Base-by-base conservation (phyloP, 2,329 filamentous ascomycete species). In the Cercospora sp. region DNA sequence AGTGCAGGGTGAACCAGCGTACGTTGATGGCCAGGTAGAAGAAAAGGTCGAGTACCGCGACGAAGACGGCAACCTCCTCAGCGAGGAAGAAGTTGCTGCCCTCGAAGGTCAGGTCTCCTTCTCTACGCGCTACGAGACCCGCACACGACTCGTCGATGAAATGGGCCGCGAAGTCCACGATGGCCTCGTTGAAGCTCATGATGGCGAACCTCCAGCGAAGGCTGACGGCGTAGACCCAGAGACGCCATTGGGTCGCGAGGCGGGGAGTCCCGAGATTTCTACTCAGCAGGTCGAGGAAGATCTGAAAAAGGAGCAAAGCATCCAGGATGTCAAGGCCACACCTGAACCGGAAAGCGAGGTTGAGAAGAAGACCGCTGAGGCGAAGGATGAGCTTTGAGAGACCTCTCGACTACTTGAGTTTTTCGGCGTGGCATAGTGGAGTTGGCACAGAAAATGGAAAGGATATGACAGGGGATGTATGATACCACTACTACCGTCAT, bases 71-170 rank as follows among this genome's bases (percentile, higher is more conserved):
- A 97, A 97, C 77, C 80, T 98, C 34, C 87, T 99, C 34, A 84
- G 94, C 76, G 88, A 91, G 65, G 91, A 93, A 76, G 88, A 97
- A 78, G 93, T 99, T 68, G 88, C 91, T 76, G 88, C 87, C 21
- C 87, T 99, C 34, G 88, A 94, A 79, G 95, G 94, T 76, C 96
- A 97, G 81, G 94, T 98, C 68, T 92, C 93, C 76, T 97, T 99
- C 82, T 90, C 96, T 82, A 98, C 95, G 12, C 91, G 90, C 73
- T 97, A 97, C 79, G 94, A 98, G 84, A 97, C 94, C n/a, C 88
- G 91, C 72, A 97, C 93, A 8, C 90, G 92, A 67, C 81, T 98
- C 66, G 85, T 97, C 49, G 93, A 97, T 79, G 87, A 87, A 63
- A 80, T 88, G 53, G 95, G 94, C 68, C 93, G 94, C 72, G 91